Base-by-base conservation (phyloP, 2,329 filamentous ascomycete species). In the Alternaria alternata region DNA sequence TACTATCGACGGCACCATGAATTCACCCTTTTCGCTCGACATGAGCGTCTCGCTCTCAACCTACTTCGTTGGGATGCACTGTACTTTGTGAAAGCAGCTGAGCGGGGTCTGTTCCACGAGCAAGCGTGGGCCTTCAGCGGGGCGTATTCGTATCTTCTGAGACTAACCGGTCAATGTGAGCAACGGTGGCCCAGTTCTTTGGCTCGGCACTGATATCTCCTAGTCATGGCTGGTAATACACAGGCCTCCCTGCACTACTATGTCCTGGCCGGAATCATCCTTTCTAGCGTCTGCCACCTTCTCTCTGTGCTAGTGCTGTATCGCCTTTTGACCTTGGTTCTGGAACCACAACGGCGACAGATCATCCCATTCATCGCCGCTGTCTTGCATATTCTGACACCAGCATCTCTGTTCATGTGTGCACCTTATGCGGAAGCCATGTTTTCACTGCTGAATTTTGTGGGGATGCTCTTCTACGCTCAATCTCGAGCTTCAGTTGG, bases 331-430 rank as follows among this genome's bases (percentile, higher is more conserved):
- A 74, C 83, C 55, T 77, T 84, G 7, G 69, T 94, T 9, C 73
- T 82, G 61, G 70, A 62, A 41, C 62, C 62, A 5, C 54, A 54
- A 5, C 64, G 68, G 30, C 75, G 68, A 46, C 67, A 64, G 64
- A 82, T 75, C n/a, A 77, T 90, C 41, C 86, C 92, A 2, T 88
- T 94, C 62, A 75, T 91, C 22, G 85, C 92, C 8, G 88, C 92
- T 3, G 81, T 86, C 16, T 81, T 98, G 49, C 93, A 98, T 76
- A 85, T 96, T 56, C 74, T 98, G 49, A 95, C 92, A 0, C 94
- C 95, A 0, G 95, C 91, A 0, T 94, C 94, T 0, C 80, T 97
- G 3, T 98, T 99, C 75, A 86, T 99, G 18, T 94, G 91, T 0
- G 90, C 94, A 0, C 93, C 94, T 0, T 96, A 95, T 77, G 86